phyloP scores from a whole-genome alignment of 352 stramenopile species.

The Phytophthora pluvialis region DNA sequence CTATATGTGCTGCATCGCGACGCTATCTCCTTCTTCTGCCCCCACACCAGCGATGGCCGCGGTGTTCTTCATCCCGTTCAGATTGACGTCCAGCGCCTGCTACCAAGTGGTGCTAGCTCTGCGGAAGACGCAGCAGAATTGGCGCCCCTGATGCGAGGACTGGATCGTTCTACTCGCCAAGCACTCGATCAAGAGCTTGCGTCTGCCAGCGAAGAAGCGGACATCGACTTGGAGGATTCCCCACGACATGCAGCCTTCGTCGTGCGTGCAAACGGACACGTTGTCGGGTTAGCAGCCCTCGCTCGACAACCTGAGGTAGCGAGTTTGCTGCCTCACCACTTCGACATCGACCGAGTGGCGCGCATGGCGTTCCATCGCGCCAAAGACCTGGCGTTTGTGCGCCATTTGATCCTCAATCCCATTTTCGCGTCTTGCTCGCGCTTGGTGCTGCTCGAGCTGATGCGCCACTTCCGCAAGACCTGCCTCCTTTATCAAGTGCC shows the following conservation, averaged over 20 bases:
- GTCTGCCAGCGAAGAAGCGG: constrained; percentile 52
- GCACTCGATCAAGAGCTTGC: constrained; percentile 46
- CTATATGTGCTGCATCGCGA: constrained; percentile 67
- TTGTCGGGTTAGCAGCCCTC: constrained; percentile 55
- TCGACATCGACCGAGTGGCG: constrained; percentile 71
- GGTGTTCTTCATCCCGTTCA: constrained; percentile 41
- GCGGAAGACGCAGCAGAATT: constrained; percentile 23
- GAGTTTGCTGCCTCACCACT: constrained; percentile 61
- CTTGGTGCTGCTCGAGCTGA: constrained; percentile 80
- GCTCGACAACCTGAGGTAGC: constrained; percentile 54
- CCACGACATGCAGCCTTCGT: constrained; percentile 67
- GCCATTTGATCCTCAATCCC: constrained; percentile 74
- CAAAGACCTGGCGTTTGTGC: constrained; percentile 71
- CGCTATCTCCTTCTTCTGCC: constrained; percentile 62
- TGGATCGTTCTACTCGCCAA: constrained; percentile 43
- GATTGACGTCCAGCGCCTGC: constrained; percentile 44
- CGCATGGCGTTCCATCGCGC: constrained; percentile 70
- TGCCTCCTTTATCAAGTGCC: constrained; percentile 64
- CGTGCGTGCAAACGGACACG: constrained; percentile 51
- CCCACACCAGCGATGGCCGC: constrained; percentile 30
- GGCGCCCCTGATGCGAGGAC: constrained; percentile 8
- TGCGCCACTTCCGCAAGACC: constrained; percentile 76
- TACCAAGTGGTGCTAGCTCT: constrained; percentile 11
- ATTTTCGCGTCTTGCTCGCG: constrained; percentile 68
- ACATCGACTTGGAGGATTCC: constrained; percentile 74